Evolutionary conservation across 1,139 yeast species (phyloP).

Genomic region (Suhomyces choctaworum): DNA sequence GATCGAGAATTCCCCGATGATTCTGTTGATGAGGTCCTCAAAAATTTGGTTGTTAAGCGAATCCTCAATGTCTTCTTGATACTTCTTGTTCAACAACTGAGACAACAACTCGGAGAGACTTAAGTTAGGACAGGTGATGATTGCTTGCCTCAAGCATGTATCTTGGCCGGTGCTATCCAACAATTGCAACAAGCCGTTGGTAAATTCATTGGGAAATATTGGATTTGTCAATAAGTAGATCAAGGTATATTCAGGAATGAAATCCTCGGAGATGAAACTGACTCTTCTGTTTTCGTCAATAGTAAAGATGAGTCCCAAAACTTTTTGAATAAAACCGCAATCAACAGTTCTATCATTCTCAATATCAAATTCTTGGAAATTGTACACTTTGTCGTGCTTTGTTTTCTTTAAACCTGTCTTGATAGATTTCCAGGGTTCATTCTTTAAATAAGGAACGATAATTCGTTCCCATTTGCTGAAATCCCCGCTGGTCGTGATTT

Average conservation of each 20-base stretch:
- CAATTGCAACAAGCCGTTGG: conserved; percentile 54
- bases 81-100: conserved; percentile 40
- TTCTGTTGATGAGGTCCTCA: conserved; percentile 64
- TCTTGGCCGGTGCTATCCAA: conserved; percentile 46
- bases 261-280: conserved; percentile 22
- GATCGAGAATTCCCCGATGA: conserved; percentile 58
- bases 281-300: conserved; percentile 19
- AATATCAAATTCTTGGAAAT: conserved; percentile 53
- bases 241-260: conserved; percentile 59
- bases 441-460: conserved; percentile 36
- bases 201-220: conserved; percentile 63
- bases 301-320: conserved; percentile 47
- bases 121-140: conserved; percentile 73
- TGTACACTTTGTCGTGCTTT: conserved; percentile 15
- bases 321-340: conserved; percentile 51
- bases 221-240: conserved; percentile 86
- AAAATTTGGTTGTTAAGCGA: conserved; percentile 61
- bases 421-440: conserved; percentile 28
- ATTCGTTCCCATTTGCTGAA: conserved; percentile 33
- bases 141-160: conserved; percentile 74
- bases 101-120: conserved; percentile 61
- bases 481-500: conserved; percentile 21
- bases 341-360: conserved; percentile 72
- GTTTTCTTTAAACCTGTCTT: conserved; percentile 19
- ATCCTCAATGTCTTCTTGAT: conserved; percentile 29